Evolutionary conservation across 306 rosid genomes (phyloP), one percentile per base, ranked within the genome.

Genomic region (Herpetospermum pedunculosum): DNA sequence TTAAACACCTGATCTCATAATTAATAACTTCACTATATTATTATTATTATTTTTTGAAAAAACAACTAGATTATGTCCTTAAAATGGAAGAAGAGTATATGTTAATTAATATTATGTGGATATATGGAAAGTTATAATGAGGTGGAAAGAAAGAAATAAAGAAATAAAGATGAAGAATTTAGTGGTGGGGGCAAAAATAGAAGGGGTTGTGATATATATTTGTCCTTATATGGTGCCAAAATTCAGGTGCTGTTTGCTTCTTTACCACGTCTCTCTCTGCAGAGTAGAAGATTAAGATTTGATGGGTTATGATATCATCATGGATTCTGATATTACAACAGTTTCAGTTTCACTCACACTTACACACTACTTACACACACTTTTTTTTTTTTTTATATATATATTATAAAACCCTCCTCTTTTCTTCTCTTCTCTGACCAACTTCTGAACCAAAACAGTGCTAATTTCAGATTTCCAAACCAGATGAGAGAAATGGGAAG

Each of bases 181-280:
- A 70, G 37, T 15, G 80, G 84, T 83, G 86, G 87, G 86, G 83
- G 68, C 77, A 70, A 49, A 34, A 70, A 77, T 72, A 82, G 81
- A 40, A 79, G 80, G 77, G 81, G 83, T 68, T 87, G 81, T 80
- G 77, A n/a, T 72, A 8, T 53, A 73, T 41, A 75, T 88, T 84
- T 92, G 88, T 88, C 90, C 81, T 85, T 83, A 35, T 19, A 52
- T 21, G 67, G 50, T 74, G 87, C 84, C 46, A 81, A 37, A 46
- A 78, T 78, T 83, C 81, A 82, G 84, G 87, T 77, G 80, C 83
- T 76, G 77, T 75, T 81, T 83, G 83, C 95, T 90, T 92, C 86
- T 83, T 83, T 84, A 80, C 79, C 86, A 89, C 96, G 92, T 85
- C 88, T 88, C 77, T 26, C 76, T 10, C 9, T 29, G 80, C 86